phyloP scores from a whole-genome alignment of 257 asterid species.

The Hygrophila difformis region DNA sequence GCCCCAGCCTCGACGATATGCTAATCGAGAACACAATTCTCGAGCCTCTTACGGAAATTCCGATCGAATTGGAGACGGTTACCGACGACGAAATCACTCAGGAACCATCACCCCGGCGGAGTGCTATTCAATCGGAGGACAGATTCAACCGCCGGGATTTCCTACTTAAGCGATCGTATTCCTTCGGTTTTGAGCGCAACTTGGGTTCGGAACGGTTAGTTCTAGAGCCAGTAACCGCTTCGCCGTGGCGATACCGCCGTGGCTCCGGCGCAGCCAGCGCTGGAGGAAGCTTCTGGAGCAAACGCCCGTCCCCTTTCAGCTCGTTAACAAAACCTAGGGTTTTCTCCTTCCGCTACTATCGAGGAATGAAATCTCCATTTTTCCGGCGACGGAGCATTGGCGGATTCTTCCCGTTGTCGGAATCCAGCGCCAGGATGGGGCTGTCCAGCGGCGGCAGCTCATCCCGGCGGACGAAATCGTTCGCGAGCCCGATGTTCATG shows the following conservation, averaged over 20 bases:
- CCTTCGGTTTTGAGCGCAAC: constrained; percentile 84
- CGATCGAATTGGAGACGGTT: constrained; percentile 34
- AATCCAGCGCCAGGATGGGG: constrained; percentile 57
- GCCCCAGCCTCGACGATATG: constrained; percentile 80
- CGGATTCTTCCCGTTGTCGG: constrained; percentile 62
- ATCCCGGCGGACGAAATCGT: constrained; percentile 69
- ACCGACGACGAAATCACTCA: constrained; percentile 40
- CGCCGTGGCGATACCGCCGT: constrained; percentile 85
- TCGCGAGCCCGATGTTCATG: constrained; percentile 90
- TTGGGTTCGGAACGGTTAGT: constrained; percentile 73
- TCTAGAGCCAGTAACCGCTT: constrained; percentile 66
- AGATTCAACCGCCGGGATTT: constrained; percentile 62
- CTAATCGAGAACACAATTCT: constrained; percentile 44
- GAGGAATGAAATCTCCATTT: constrained; percentile 90
- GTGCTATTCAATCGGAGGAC: constrained; percentile 49
- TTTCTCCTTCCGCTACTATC: constrained; percentile 74
- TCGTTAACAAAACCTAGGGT: constrained; percentile 64
- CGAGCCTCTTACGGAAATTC: constrained; percentile 46
- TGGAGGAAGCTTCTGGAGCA: constrained; percentile 68
- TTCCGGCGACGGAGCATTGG: constrained; percentile 72
- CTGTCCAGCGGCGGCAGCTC: constrained; percentile 57
- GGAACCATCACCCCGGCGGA: constrained; percentile 49
- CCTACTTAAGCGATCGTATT: constrained; percentile 74
- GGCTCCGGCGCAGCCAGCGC: constrained; percentile 45
- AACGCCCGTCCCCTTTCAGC: constrained; percentile 79